phyloP scores from a whole-genome alignment of 441 rosid genomes.

The Aquilaria agallochum region DNA sequence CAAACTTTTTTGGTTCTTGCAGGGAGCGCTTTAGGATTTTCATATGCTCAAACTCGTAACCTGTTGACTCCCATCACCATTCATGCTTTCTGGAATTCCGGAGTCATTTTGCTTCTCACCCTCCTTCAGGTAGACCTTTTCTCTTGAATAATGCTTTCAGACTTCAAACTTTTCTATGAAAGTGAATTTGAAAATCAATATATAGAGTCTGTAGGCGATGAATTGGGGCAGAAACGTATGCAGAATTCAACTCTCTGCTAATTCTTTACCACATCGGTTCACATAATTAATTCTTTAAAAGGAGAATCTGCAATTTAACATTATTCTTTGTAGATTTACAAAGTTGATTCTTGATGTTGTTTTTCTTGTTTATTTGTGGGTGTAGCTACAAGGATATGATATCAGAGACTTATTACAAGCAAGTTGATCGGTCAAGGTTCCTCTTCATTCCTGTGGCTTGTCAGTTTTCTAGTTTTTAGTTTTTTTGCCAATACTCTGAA shows the following conservation, averaged over 20 bases:
- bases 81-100: conserved; percentile 88
- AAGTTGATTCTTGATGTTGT: conserved; percentile 1
- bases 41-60: conserved; percentile 90
- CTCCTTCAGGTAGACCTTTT: conserved; percentile 65
- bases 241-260: too few species aligned
- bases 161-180: neutral
- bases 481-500: neutral
- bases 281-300: too few species aligned
- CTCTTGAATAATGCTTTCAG: neutral
- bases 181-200: neutral
- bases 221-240: too few species aligned
- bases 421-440: conserved; percentile 17
- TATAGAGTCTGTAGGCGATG: neutral
- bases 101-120: conserved; percentile 77
- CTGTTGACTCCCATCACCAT: conserved; percentile 74
- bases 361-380: conserved; percentile 8
- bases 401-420: conserved; percentile 56
- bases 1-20: conserved; percentile 4
- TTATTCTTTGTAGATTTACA: neutral
- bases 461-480: neutral
- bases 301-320: too few species aligned
- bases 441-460: neutral
- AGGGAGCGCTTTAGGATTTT: conserved; percentile 74
- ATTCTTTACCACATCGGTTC: too few species aligned
- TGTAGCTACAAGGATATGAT: conserved; percentile 59